Evolutionary conservation across 768 basidiomycete species (phyloP), one percentile per base, ranked within the genome.

Genomic region (Serendipita sp.): DNA sequence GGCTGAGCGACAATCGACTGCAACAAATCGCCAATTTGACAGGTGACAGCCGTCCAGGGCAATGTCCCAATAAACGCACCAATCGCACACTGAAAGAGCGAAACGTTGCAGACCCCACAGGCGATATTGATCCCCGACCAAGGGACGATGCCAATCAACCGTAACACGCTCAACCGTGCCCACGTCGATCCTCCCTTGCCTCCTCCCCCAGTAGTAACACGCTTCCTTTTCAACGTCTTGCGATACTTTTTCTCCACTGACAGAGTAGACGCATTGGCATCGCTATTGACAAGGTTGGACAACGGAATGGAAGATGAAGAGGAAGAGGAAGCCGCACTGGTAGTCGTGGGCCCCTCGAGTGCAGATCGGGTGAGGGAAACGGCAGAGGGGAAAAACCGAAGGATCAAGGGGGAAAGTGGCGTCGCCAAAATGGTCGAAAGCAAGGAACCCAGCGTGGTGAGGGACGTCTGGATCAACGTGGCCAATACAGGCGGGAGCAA

Each of bases 71-170:
- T 89, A 76, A 92, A 91, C 3, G 85, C 80, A 44, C 89, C 90
- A 58, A 91, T 76, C 71, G 85, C 78, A 70, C 89, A 91, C 72
- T 91, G 88, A 65, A 76, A 72, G 58, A 89, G 70, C 5, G 83
- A 76, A 15, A 97, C 91, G 38, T 88, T 87, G 69, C 88, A 89
- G 32, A 95, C 91, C 62, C 93, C 93, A 74, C 88, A 95, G 51
- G 93, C 93, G 65, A 97, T 88, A 73, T 97, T 97, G 78, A 97
- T 91, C 66, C 91, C 92, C 65, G 89, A 91, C 94, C 94, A 97
- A 3, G 94, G 94, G 2, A 96, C 91, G 64, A 97, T 83, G 18
- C 94, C 94, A 70, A 95, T 83, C 66, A 95, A 84, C 58, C 94
- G 84, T 67, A 97, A 81, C 65, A 95, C 82, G 2, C 91, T 86